Conservation (phyloP, 2,329 filamentous ascomycete species). For the Delphinella strobiligena region DNA sequence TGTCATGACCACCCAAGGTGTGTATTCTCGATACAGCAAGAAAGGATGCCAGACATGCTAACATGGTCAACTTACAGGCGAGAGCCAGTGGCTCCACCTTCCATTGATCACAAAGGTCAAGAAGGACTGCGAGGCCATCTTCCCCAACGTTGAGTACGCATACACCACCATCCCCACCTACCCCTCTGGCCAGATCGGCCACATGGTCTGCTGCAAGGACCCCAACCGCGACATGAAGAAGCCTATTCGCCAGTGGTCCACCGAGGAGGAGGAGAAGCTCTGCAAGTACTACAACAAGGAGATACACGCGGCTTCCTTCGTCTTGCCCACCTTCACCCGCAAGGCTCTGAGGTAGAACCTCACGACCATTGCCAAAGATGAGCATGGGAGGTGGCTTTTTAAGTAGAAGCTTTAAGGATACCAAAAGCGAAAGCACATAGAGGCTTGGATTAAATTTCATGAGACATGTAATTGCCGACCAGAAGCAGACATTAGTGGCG, state of each 20-base stretch:
- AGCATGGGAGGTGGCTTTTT: neutral
- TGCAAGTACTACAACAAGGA: constrained; percentile 97
- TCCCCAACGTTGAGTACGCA: constrained; percentile 94
- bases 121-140: constrained; percentile 93
- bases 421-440: neutral
- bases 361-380: neutral
- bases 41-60: neutral
- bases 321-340: constrained; percentile 87
- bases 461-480: no score
- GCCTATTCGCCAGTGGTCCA: constrained; percentile 68
- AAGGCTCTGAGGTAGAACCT: constrained; percentile 44
- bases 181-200: constrained; percentile 96
- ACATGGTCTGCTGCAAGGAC: constrained; percentile 99
- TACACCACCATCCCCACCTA: constrained; percentile 99
- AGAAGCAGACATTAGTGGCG: no score
- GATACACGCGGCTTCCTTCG: constrained; percentile 88
- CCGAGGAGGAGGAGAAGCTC: constrained; percentile 82
- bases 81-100: constrained; percentile 99
- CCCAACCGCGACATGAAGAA: constrained; percentile 68
- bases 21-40: no score
- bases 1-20: constrained; percentile 99
- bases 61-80: constrained; percentile 53
- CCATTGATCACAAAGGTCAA: constrained; percentile 87
- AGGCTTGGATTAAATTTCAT: no score
- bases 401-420: neutral